Evolutionary conservation across 2,329 filamentous ascomycete genomes (phyloP), one percentile per base, ranked within the genome.

Genomic region (Sphaerostilbella broomeana): DNA sequence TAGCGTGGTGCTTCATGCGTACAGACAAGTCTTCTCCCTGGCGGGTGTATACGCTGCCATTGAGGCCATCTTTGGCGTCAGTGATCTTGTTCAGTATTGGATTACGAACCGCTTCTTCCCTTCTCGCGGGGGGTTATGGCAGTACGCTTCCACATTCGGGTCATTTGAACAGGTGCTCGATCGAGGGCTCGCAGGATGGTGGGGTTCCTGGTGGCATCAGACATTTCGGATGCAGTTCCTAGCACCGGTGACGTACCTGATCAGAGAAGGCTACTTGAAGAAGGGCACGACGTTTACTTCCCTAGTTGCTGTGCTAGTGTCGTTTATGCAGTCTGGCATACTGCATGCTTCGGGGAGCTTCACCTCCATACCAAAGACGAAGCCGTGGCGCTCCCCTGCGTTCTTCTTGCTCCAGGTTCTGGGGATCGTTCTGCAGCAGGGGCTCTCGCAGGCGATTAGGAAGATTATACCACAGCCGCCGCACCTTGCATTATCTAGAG

Each of bases 201-300:
- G 90, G 90, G 81, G 84, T 30, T 70, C 69, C 16, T 90, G 79
- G 72, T 95, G 90, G 90, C 90, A 97, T 59, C 89, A 95, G 61
- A 81, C 82, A 3, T 94, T 95, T 63, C 82, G 88, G 1, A 73
- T 79, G 40, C 78, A 76, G 3, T 88, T 90, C 54, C 63, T 75
- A 26, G 72, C 78, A 4, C 81, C 82, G 0, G 64, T 72, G 0
- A 60, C 59, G 2, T 75, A 66, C 51, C 51, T 82, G 40, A 57
- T 60, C 7, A 48, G 57, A 45, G 38, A 45, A 27, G 61, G 69
- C 13, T 56, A 67, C 49, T 34, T 77, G 43, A 50, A 47, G 45
- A 47, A 55, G 49, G 50, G 60, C 37, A 50, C 58, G 20, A 8
- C 36, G 6, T 5, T 42, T 3, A 49, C 57, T 13, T 48, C 53